Base-by-base conservation (phyloP, 192 early-diverging fungal species). In the Backusella mclennaniae region DNA sequence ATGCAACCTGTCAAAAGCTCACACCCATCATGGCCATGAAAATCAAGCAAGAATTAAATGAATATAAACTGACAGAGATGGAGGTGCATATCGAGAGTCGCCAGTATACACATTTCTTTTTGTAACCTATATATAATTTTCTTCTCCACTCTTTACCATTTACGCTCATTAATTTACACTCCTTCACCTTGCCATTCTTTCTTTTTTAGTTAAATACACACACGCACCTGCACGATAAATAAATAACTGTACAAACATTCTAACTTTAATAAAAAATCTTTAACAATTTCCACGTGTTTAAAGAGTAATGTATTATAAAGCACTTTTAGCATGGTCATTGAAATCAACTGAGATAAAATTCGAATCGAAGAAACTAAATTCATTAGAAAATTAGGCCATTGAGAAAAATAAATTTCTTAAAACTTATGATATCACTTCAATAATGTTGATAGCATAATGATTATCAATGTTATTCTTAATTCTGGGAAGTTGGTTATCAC, bases 21-120 rank as follows among this genome's bases (percentile, higher is more conserved):
- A 97, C 96, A 8, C 91, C 95, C 6, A 84, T 90, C 49, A 86
- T 97, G 59, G 95, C 96, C 41, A 91, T 94, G 75, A 82, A 85
- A 74, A 99, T 99, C 83, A 93, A 97, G 56, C 89, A 95, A 79
- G 97, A 99, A 80, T 82, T 99, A 59, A 99, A 99, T 82, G 90
- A 94, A 56, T 99, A 91, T 85, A 99, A 99, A 84, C 87, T 92
- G 66, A 85, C 88, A 39, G 96, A 98, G 78, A 97, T 99, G 96
- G 81, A 85, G 11, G 93, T 98, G 12, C 95, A 97, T 76, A 88
- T 91, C 71, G 92, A 94, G 19, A 92, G 92, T 69, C 89, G 85
- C 7, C 67, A 83, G 29, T 88, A 93, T 74, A 94, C 93, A 12
- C 92, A 92, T 67, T 92, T 92, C 74, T 92, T 93, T 73, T 81